These are phyloP conservation scores for Fraxinus baroniana DNA, from an alignment of 305 asterid species.

Conservation along the genomic window DNA sequence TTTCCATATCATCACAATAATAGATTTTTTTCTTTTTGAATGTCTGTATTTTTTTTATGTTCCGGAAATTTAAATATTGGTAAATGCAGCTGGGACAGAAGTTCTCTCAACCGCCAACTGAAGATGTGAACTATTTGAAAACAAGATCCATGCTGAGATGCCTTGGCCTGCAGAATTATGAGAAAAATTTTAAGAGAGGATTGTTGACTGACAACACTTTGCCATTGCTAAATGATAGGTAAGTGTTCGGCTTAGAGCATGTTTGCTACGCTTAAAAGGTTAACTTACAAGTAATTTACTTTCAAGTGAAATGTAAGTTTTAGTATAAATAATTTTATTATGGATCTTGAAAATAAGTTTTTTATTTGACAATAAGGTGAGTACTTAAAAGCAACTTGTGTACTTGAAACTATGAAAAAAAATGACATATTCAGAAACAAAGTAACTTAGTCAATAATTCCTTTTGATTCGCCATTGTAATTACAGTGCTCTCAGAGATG, in stretches of 20 bases:
- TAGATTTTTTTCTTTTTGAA: background rate
- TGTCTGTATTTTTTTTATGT: no score
- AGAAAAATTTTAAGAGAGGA: slow-evolving; percentile 91
- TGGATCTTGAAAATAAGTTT: background rate
- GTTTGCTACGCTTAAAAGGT: background rate
- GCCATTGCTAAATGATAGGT: slow-evolving; percentile 86
- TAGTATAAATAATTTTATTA: background rate
- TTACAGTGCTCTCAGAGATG: slow-evolving; percentile 85
- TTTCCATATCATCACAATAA: background rate
- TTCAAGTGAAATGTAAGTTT: background rate
- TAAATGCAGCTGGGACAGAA: slow-evolving; percentile 69
- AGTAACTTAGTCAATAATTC: background rate
- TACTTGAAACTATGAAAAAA: background rate
- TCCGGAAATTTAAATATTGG: slow-evolving; percentile 12
- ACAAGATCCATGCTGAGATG: slow-evolving; percentile 57
- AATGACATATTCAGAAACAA: background rate
- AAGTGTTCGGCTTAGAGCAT: slow-evolving; percentile 17
- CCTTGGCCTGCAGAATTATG: slow-evolving; percentile 86
- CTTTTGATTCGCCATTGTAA: background rate
- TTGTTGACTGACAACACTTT: slow-evolving; percentile 74
- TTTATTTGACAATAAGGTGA: background rate
- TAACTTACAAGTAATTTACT: background rate
- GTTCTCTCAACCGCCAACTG: slow-evolving; percentile 75
- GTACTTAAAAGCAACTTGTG: background rate
- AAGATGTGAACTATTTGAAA: slow-evolving; percentile 61